Evolutionary conservation across 768 basidiomycete genomes (phyloP).

Genomic region (Baorangia bicolor): DNA sequence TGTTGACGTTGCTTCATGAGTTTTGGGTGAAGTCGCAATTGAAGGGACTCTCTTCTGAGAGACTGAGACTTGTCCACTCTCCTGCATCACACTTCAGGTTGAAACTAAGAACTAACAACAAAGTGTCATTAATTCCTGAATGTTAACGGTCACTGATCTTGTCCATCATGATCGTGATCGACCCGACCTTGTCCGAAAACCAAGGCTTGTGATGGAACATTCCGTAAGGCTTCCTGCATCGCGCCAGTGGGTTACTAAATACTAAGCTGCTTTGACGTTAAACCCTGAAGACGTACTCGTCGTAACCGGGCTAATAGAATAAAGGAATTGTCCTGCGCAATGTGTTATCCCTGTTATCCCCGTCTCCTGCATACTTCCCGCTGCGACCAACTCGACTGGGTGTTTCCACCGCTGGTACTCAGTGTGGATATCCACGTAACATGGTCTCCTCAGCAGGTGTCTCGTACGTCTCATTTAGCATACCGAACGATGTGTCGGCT

Average conservation of each 20-base stretch:
- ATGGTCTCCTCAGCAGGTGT: slow-evolving; percentile 24
- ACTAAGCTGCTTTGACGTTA: background rate
- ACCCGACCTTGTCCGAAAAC: background rate
- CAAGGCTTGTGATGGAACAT: background rate
- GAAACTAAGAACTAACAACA: background rate
- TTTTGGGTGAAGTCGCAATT: no score
- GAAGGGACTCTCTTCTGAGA: no score
- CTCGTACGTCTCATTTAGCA: slow-evolving; percentile 15
- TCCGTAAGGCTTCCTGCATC: slow-evolving; percentile 13
- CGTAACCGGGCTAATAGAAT: slow-evolving; percentile 12
- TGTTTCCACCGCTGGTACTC: background rate
- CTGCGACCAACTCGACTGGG: slow-evolving; percentile 8
- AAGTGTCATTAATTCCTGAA: background rate
- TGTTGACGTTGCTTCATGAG: background rate
- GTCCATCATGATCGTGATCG: background rate
- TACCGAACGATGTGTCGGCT: background rate
- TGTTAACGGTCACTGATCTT: background rate
- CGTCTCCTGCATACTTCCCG: slow-evolving; percentile 1
- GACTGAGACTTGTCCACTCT: no score
- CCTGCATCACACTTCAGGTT: no score
- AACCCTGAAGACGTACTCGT: slow-evolving; percentile 25
- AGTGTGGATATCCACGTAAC: slow-evolving; percentile 8
- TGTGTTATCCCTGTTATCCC: background rate
- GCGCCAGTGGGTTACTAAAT: background rate
- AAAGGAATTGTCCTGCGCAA: slow-evolving; percentile 6